Evolutionary conservation across 306 rosid genomes (phyloP).

Genomic region (Vigna unguiculata): DNA sequence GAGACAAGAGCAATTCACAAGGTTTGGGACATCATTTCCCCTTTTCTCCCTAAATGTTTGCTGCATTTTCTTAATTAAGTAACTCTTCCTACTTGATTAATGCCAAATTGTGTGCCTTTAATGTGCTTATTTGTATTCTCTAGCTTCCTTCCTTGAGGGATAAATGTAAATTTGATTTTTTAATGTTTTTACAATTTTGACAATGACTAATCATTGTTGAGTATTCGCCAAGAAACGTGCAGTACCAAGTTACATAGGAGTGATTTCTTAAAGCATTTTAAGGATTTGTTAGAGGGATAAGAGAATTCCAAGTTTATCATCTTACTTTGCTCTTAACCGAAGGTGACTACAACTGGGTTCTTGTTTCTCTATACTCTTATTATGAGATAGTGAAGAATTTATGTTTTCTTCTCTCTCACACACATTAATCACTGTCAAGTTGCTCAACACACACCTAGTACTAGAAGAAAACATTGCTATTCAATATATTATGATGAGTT

Average conservation of each 20-base stretch:
- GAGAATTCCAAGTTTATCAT: not conserved
- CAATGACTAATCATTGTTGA: not conserved
- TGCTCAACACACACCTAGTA: not conserved
- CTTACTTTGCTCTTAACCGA: not conserved
- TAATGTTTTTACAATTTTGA: not conserved
- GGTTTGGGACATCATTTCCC: slow-evolving; percentile 50
- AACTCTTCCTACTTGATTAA: too few relatives aligned
- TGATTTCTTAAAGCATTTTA: not conserved
- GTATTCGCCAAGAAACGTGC: not conserved
- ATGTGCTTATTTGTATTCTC: not conserved
- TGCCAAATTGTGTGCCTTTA: not conserved
- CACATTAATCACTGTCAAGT: not conserved
- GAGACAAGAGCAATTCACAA: slow-evolving; percentile 81
- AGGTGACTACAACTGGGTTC: not conserved
- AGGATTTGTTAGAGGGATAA: not conserved
- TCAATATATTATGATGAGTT: not conserved
- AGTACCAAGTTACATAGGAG: not conserved
- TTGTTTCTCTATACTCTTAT: not conserved
- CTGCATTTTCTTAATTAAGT: not conserved
- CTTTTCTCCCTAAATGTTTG: not conserved
- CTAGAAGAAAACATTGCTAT: not conserved
- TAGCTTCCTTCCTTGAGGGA: not conserved
- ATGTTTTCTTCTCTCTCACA: not conserved
- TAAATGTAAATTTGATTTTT: not conserved
- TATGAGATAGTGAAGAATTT: not conserved